Base-by-base conservation (phyloP, 371 early-diverging fungal species). In the Apophysomyces ossiformis region DNA sequence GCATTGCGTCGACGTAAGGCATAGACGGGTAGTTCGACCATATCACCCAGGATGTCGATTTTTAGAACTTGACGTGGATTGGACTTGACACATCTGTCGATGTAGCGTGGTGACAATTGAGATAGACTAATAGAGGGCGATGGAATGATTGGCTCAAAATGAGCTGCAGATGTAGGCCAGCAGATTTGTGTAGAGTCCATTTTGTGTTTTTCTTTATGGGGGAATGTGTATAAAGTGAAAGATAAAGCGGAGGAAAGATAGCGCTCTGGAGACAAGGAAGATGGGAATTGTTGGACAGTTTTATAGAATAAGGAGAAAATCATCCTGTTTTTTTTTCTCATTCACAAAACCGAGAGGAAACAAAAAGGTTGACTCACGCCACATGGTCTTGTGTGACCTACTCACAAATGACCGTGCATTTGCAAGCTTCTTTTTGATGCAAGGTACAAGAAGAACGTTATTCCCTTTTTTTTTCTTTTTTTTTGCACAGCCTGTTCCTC, bases 1-100 rank as follows among this genome's bases (percentile, higher is more conserved):
- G 67, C 67, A 62, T 67, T 67, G 7, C 67, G 62, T 45, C 67
- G 57, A 16, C 67, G 67, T 58, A 67, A 36, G 7, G 67, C 62
- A 39, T 62, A 67, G 36, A 67, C 57, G 37, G 67, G 67, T 26
- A 67, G 45, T 11, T 66, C 66, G 50, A 66, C 41, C 36, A 54
- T 66, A 36, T 66, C 66, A 43, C 66, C 66, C 32, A 60, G 60
- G 36, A 66, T 66, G 35, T 64, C 58, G 1, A 64, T 35, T 21
- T 64, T 64, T 56, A 64, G 8, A 7, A 50, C 44, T 15, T 43
- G 60, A 18, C 50, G 37, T 38, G 66, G 66, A 26, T 65, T 65
- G 11, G 59, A 58, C 60, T 44, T 58, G 38, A 65, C 37, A 39
- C 66, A 65, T 18, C 60, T 58, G 39, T 54, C 66, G 38, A 65